Percentiles rank a stretch among this genome's conserved stretches.
These are phyloP conservation scores for Scheffersomyces insectosa DNA, from an alignment of 1,139 yeast genomes.

Conservation along the genomic window DNA sequence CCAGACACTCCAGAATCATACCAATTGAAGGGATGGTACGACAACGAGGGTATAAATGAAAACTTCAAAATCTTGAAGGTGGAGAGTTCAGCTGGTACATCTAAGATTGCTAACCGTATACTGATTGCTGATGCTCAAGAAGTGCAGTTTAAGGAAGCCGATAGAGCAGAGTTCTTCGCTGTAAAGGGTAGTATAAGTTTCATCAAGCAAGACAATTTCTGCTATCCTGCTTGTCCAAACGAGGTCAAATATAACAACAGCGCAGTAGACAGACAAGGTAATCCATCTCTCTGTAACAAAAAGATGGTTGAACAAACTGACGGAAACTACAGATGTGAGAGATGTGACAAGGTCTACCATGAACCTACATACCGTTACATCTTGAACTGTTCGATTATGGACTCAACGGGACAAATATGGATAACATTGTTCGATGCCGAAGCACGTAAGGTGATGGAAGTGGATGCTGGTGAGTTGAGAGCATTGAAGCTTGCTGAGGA, in stretches of 20 bases:
- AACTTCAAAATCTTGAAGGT: constrained; percentile 61
- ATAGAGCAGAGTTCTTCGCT: constrained; percentile 75
- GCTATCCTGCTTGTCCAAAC: constrained; percentile 87
- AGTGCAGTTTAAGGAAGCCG: constrained; percentile 59
- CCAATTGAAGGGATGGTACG: constrained; percentile 93
- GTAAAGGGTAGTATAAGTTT: constrained; percentile 73
- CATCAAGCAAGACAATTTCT: constrained; percentile 71
- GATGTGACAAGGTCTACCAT: constrained; percentile 69
- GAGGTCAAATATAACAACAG: constrained; percentile 27
- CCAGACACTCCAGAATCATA: constrained; percentile 92
- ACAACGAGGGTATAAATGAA: constrained; percentile 67
- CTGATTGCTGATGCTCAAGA: constrained; percentile 67
- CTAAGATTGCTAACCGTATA: constrained; percentile 52
- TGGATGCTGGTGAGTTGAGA: constrained; percentile 66
- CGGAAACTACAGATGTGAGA: constrained; percentile 82
- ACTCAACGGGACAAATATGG: constrained; percentile 84
- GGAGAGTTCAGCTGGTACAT: constrained; percentile 29
- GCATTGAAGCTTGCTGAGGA: constrained; percentile 44
- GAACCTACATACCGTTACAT: constrained; percentile 81
- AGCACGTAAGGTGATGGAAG: constrained; percentile 68
- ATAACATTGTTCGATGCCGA: constrained; percentile 83
- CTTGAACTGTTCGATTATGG: constrained; percentile 69
- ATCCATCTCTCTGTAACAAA: constrained; percentile 62
- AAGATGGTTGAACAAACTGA: constrained; percentile 75
- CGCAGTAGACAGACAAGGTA: constrained; percentile 11